Evolutionary conservation across 1,284 basidiomycete species (phyloP).

Genomic region (Ceratobasidium sp.): DNA sequence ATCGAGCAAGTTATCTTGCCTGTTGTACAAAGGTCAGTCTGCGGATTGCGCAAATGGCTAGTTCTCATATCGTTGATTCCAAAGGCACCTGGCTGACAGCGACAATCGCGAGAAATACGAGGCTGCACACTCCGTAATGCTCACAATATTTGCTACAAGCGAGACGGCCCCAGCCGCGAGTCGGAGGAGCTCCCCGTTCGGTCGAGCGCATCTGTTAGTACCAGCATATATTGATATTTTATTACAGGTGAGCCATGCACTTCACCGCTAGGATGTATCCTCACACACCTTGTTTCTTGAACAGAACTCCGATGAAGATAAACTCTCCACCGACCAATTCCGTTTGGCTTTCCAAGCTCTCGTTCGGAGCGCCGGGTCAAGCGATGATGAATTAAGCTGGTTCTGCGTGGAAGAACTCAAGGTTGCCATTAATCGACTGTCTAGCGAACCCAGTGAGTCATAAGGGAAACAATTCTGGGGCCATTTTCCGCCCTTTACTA

Average conservation of each 20-base stretch:
- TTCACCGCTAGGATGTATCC: not conserved
- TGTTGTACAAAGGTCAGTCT: constrained; percentile 43
- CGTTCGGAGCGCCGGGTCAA: constrained; percentile 39
- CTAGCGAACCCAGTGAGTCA: constrained; percentile 6
- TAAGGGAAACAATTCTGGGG: no score
- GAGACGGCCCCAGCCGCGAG: constrained; percentile 6
- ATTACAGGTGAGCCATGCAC: constrained; percentile 39
- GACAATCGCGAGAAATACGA: constrained; percentile 48
- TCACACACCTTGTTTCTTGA: not conserved
- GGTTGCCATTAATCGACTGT: constrained; percentile 20
- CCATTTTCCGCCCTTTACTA: not conserved
- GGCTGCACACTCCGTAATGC: constrained; percentile 49
- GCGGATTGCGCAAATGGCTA: not conserved
- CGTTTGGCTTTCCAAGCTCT: constrained; percentile 48
- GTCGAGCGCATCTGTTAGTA: constrained; percentile 33
- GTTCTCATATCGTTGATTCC: not conserved
- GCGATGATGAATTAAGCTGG: constrained; percentile 42
- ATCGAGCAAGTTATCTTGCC: constrained; percentile 45
- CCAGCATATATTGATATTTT: constrained; percentile 48
- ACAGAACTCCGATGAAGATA: constrained; percentile 46
- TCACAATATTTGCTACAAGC: constrained; percentile 48
- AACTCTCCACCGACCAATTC: constrained; percentile 48
- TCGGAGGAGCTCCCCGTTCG: not conserved
- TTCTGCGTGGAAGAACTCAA: constrained; percentile 48
- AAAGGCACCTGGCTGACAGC: constrained; percentile 44